Percentiles rank a stretch among this genome's conserved stretches.
Conservation (phyloP, 1,284 basidiomycete genomes). For the Tilletia caries region DNA sequence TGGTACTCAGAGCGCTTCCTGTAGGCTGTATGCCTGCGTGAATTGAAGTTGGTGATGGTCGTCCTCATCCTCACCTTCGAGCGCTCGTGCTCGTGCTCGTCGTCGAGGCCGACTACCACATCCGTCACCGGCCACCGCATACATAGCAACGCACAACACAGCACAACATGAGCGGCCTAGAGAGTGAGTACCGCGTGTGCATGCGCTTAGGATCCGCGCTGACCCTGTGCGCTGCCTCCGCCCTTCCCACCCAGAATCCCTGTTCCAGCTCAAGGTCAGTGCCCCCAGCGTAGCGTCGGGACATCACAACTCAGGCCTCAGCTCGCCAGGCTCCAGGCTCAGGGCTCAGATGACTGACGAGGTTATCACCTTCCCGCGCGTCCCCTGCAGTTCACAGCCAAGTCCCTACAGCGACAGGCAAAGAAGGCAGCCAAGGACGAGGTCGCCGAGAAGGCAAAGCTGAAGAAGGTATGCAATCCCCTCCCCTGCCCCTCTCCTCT, state of each 20-base stretch:
- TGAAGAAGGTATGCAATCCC: constrained; percentile 50
- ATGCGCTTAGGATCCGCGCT: not conserved
- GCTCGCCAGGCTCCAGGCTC: not conserved
- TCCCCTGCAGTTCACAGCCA: constrained; percentile 42
- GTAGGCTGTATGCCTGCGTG: too few species aligned
- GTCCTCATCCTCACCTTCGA: too few species aligned
- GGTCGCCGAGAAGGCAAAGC: constrained; percentile 47
- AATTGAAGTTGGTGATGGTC: too few species aligned
- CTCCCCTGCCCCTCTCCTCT: not conserved
- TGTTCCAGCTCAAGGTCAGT: constrained; percentile 50
- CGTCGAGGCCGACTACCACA: too few species aligned
- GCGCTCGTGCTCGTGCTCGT: too few species aligned
- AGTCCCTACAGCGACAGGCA: constrained; percentile 51
- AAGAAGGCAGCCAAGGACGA: constrained; percentile 51
- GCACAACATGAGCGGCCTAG: constrained; percentile 35
- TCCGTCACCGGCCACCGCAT: too few species aligned
- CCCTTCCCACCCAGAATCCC: constrained; percentile 34
- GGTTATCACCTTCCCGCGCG: not conserved
- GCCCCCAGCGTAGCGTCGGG: too few species aligned
- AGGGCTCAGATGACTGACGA: not conserved
- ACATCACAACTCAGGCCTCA: too few species aligned
- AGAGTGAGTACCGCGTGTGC: constrained; percentile 25
- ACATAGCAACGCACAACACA: not conserved
- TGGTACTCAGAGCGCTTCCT: too few species aligned
- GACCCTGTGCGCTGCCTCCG: not conserved